Conservation (phyloP, 2,329 filamentous ascomycete species). For the Paracorniculantispora psalliotae region DNA sequence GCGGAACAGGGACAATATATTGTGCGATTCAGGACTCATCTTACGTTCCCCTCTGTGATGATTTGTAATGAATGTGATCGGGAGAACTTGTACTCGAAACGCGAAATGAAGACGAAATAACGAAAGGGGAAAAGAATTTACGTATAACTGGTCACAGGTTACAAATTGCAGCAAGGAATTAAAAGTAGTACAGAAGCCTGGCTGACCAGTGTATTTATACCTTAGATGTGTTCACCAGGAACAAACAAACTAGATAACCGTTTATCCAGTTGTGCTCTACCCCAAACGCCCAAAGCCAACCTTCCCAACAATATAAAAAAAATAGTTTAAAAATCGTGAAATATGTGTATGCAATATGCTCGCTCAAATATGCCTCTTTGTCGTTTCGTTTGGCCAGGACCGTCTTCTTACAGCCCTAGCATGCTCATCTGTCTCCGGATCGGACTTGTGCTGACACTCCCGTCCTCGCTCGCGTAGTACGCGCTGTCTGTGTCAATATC, state of each 20-base stretch:
- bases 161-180: background rate
- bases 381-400: background rate
- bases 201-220: background rate
- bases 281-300: background rate
- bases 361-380: background rate
- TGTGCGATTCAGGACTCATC: background rate
- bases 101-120: too few species aligned
- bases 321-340: background rate
- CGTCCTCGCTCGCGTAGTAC: slow-evolving; percentile 68
- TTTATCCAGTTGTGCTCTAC: background rate
- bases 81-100: background rate
- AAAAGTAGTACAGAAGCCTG: background rate
- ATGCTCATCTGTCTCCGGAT: slow-evolving; percentile 70
- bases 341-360: background rate
- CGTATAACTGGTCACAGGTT: too few species aligned
- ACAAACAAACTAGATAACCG: slow-evolving; percentile 1
- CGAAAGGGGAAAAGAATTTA: too few species aligned
- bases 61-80: background rate
- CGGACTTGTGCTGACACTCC: slow-evolving; percentile 61
- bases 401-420: slow-evolving; percentile 41
- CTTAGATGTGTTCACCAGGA: slow-evolving; percentile 6
- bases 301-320: background rate
- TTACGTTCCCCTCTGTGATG: background rate
- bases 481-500: slow-evolving; percentile 90
- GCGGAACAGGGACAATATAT: slow-evolving; percentile 2